A percentile compares a stretch with the other conserved stretches of the same genome.
Conservation (phyloP, 768 basidiomycete genomes). For the Lentinula boryana region DNA sequence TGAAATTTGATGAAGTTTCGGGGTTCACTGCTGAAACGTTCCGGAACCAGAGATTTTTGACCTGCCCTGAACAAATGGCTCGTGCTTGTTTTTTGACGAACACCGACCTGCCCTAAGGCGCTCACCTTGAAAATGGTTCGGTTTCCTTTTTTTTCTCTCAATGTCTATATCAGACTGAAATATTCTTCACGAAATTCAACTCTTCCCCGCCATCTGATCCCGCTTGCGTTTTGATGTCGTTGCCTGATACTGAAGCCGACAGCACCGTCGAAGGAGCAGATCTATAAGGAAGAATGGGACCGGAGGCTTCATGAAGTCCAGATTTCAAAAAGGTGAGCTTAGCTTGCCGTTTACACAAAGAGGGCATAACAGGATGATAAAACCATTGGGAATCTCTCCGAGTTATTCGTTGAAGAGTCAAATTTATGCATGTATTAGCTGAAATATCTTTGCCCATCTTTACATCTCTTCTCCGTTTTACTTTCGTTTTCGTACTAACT, state of each 20-base stretch:
- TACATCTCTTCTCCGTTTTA: slow-evolving; percentile 14
- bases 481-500: slow-evolving; percentile 13
- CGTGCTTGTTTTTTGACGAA: neutral
- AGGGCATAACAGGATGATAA: slow-evolving; percentile 49
- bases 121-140: slow-evolving; percentile 4
- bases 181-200: too few species aligned
- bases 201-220: neutral
- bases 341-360: slow-evolving; percentile 6
- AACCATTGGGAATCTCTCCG: slow-evolving; percentile 99
- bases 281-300: slow-evolving; percentile 86
- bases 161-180: neutral
- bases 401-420: slow-evolving; percentile 58
- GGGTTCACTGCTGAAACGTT: too few species aligned
- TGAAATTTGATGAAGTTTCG: too few species aligned
- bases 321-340: slow-evolving; percentile 84
- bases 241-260: neutral
- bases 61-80: slow-evolving; percentile 4
- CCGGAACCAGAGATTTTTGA: too few species aligned
- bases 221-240: neutral
- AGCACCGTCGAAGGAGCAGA: slow-evolving; percentile 13
- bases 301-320: slow-evolving; percentile 74
- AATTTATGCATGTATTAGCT: slow-evolving; percentile 86
- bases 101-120: neutral
- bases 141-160: neutral
- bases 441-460: slow-evolving; percentile 27